Base-by-base conservation (phyloP, 345 rosid species). In the Bretschneidera sinensis region DNA sequence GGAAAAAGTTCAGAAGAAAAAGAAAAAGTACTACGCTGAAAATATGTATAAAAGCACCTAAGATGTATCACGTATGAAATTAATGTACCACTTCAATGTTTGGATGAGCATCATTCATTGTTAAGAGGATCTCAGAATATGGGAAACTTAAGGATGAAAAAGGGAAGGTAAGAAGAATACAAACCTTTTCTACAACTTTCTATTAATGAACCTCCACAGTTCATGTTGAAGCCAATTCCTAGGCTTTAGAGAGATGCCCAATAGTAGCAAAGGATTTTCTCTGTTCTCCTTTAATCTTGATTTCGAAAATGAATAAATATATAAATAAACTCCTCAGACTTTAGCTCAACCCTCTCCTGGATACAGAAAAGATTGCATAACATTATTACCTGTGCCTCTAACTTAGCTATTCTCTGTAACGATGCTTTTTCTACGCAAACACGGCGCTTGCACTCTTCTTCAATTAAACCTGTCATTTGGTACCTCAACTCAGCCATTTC, bases 401-500 rank as follows among this genome's bases (percentile, higher is more conserved):
- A 76, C 78, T 89, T 88, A 6, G 88, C 78, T 70, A 92, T 85
- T 84, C 96, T 84, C 62, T 83, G 95, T 57, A 87, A 71, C 43
- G 97, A 85, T 57, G 81, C 94, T 63, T 87, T 86, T 66, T 92
- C 94, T 69, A 87, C 77, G 72, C 77, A 74, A 59, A 88, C 85
- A 24, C 97, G 94, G 28, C 96, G 89, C 56, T 80, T 92, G 66
- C 85, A 68, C 74, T 92, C 98, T 71, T 89, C 98, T 47, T 92
- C 95, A n/a, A 92, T 82, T 75, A 92, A 78, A 69, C 82, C 45
- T 51, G 89, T 86, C 82, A 89, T 85, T 71, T 87, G 81, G 59
- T 92, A 87, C 79, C 98, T 85, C 61, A 92, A 71, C 68, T 92
- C 98, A 28, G 97, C 97, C 97, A 89, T 92, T 81, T 89, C 97